phyloP scores from a whole-genome alignment of 192 early-diverging fungal species.

The Gryganskiella cystojenkinii region DNA sequence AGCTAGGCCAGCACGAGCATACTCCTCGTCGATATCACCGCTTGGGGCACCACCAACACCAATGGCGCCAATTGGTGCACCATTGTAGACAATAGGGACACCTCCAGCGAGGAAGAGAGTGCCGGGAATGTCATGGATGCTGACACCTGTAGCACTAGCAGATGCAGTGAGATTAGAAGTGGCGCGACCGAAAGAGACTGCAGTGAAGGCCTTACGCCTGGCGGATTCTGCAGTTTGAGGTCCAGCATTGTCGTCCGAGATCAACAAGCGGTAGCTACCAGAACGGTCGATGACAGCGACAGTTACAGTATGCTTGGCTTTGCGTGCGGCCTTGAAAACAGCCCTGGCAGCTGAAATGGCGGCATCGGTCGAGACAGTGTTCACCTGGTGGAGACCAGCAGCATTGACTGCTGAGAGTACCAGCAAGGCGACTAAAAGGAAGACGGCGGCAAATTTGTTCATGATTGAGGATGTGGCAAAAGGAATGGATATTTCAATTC shows the following conservation, averaged over 20 bases:
- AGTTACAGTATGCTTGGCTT: not conserved
- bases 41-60: constrained; percentile 6
- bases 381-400: not conserved
- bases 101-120: constrained; percentile 6
- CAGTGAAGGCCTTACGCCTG: constrained; percentile 15
- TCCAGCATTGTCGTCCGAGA: constrained; percentile 13
- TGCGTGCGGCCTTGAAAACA: constrained; percentile 4
- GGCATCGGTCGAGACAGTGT: constrained; percentile 1
- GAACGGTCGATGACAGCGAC: constrained; percentile 5
- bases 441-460: constrained; percentile 4
- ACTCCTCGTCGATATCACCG: not conserved
- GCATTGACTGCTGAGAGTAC: not conserved
- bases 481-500: too few relatives aligned
- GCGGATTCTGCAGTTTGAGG: constrained; percentile 11
- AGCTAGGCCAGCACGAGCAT: not conserved
- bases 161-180: constrained; percentile 8
- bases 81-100: not conserved
- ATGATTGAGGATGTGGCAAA: too few relatives aligned
- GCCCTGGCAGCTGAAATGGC: not conserved
- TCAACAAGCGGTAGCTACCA: constrained; percentile 3
- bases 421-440: constrained; percentile 3
- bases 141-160: constrained; percentile 1
- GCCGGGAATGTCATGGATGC: constrained; percentile 3
- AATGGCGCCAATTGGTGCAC: constrained; percentile 5
- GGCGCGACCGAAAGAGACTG: constrained; percentile 11